Evolutionary conservation across 352 stramenopile genomes (phyloP), one percentile per base, ranked within the genome.

Genomic region (Globisporangium okanoganense): DNA sequence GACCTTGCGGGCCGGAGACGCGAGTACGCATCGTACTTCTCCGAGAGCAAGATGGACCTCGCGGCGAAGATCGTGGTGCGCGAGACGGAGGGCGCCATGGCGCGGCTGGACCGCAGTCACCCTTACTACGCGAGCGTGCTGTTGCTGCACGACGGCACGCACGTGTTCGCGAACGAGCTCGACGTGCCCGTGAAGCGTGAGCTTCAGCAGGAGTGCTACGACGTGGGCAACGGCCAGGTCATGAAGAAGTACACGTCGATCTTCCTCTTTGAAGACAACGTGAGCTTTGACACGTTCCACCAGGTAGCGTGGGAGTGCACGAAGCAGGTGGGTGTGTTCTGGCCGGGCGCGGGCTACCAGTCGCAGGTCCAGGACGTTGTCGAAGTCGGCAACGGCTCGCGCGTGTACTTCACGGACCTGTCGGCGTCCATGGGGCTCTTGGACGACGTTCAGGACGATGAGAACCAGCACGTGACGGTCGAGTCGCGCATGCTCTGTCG

Each of bases 171-270:
- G n/a, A 62, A 78, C 24, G 67, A 75, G 40, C 64, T 74, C 1
- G 58, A 68, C 13, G 61, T 76, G 7, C 29, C 70, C 10, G 69
- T 79, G 49, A 65, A 80, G 58, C 58, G 54, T 6, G 70, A 87
- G 51, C 64, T 88, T 0, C 59, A 62, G 33, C 64, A 71, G 10
- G 58, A 36, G 38, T 66, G 66, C 27, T 53, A 69, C 3, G 68
- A 73, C 18, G 57, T 47, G 3, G 72, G 70, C 18, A 65, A 78
- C 52, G 80, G 80, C 12, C 72, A 74, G 12, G 76, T 90, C 49
- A 70, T 82, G n/a, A 90, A 88, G 53, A 81, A 85, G 66, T 88
- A 81, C 62, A 72, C 71, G 58, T 85, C 72, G 16, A 73, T 90
- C 24, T 90, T 87, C 48, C 54, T 90, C 25, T 88, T 87, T 40